Base-by-base conservation (phyloP, 345 rosid genomes). In the Pistacia integerrima region DNA sequence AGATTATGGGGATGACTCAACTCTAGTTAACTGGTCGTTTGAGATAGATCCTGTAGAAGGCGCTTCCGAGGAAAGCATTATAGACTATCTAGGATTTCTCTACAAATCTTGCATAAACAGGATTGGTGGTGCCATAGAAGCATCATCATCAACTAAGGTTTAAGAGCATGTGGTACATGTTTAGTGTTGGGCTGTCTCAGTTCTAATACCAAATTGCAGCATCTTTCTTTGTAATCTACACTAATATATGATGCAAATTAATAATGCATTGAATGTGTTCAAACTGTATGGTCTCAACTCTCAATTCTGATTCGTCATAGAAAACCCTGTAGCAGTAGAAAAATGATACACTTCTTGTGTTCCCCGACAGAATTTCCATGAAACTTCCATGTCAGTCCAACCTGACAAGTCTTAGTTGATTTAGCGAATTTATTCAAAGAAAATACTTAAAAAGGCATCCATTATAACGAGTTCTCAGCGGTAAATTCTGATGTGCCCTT, bases 71-170 rank as follows among this genome's bases (percentile, higher is more conserved):
- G 90, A 85, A 36, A 78, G 48, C 46, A 79, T 85, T 11, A 77
- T 80, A 41, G 92, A 85, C 59, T 84, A 77, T 68, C 75, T 88
- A 25, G 90, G 89, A 18, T 90, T 87, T 77, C 81, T 87, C 4
- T 83, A 85, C 51, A 90, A 84, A 79, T 88, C 89, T 67, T 85
- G 86, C 65, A 84, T 83, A 22, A 79, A 76, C 49, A 87, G 81
- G 85, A 88, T 85, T 61, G 80, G 61, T 16, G 81, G 76, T 52
- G 88, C 90, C 41, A 69, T 86, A 57, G 57, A 80, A 76, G 84
- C 81, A 51, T 67, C 79, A 44, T 67, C 79, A 51, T 72, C 83
- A 30, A 57, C 44, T 22, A 61, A 69, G 2, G 28, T 52, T 70
- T 73, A 48, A 73, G 76, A 11, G 5, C n/a, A 63, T 65, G 41